Base-by-base conservation (phyloP, 306 rosid genomes). In the Prunus mira region DNA sequence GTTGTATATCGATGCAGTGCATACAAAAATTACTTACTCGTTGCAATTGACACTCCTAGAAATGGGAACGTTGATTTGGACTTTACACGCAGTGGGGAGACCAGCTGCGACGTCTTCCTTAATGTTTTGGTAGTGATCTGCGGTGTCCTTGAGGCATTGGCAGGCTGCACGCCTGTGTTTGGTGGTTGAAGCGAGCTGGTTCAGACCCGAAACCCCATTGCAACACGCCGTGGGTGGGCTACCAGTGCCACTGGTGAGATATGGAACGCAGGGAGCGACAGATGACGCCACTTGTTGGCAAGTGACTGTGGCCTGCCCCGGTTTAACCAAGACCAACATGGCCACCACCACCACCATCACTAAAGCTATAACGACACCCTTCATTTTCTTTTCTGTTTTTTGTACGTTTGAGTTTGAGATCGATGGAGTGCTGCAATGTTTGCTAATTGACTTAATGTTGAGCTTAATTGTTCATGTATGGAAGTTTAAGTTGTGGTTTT, bases 11-110 rank as follows among this genome's bases (percentile, higher is more conserved):
- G 19, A 17, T 51, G 19, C 27, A 9, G 1, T 55, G 3, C n/a
- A 13, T 71, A 0, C 1, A 63, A 55, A 9, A 45, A 27, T 3
- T 27, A 68, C 75, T 78, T 79, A 73, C 89, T 6, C 1, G 27
- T 15, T 46, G 71, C 84, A 82, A 1, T 84, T 4, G 0, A 80
- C 43, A 17, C 55, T 54, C 72, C 46, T 82, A 27, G 74, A 63
- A 27, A 82, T 51, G 28, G 76, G 60, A 20, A 80, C 51, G 41
- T 56, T 60, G 3, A 80, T 12, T 0, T 72, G 57, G 61, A 80
- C 63, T 1, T 17, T 32, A 13, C 91, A 87, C 0, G 1, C 27
- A 65, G 28, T 24, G 9, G 87, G 74, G 38, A 87, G 87, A 10
- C 57, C 52, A 34, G 63, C 65, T 0, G 52, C 52, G 17, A 50